Base-by-base conservation (phyloP, 208 protist species). In the Cochliopodium minus region DNA sequence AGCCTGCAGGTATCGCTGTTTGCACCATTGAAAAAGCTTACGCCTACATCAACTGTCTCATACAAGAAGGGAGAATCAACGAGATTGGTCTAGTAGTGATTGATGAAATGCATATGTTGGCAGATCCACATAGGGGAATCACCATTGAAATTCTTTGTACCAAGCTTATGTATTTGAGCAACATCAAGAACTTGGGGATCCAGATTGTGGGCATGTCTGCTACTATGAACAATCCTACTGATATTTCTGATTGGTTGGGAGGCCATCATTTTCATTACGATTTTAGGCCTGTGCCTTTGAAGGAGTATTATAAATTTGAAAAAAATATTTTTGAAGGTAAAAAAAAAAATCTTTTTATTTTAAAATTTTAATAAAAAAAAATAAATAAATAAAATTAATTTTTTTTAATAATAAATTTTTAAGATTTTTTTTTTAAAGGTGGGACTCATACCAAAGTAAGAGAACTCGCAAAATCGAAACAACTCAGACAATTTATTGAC, bases 31-130 rank as follows among this genome's bases (percentile, higher is more conserved):
- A 84, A 50, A 76, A 70, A 53, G 75, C 59, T 15, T 54, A 73
- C 54, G 3, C 4, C 0, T 63, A 79, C 4, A 23, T 83, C 13
- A 66, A 72, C 32, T 22, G 20, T 0, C 13, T 74, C 0, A 50
- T 79, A 26, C 30, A 50, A 9, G 11, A 62, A n/a, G 30, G 52
- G 4, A 38, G 60, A 26, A 10, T 72, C 11, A 40, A 60, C 28
- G 65, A 82, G 46, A 30, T 84, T 17, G 43, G 54, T 22, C 25
- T 75, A 0, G 56, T 85, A 17, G 59, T 84, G 15, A 49, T 84
- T 22, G 78, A 84, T 63, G 78, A 84, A 58, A 30, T 83, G 15
- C 78, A 84, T 56, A 68, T 76, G 50, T n/a, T 84, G 6, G 46
- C 26, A 23, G 74, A 83, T 26, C 26, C 38, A 2, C 13, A 3